Percentiles rank a stretch among this genome's conserved stretches.
phyloP scores from a whole-genome alignment of 306 rosid species.

The Cucumis hystrix region DNA sequence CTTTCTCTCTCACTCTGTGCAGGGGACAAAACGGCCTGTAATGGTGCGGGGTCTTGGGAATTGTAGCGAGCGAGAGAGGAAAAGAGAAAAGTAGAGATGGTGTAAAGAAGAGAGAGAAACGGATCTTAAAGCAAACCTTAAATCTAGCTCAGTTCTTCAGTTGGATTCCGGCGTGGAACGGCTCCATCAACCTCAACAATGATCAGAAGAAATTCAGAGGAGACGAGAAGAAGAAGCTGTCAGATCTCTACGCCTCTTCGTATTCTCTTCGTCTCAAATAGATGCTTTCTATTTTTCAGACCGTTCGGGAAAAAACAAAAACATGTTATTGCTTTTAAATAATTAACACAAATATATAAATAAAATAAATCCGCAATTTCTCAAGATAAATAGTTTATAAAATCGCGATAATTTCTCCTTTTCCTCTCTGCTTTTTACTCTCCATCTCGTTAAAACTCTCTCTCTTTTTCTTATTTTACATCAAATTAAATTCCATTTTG shows the following conservation, averaged over 20 bases:
- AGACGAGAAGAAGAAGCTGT: slow-evolving; percentile 15
- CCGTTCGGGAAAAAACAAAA: not conserved
- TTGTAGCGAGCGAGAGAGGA: slow-evolving; percentile 13
- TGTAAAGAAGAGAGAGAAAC: slow-evolving; percentile 4
- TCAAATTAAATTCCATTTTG: not conserved
- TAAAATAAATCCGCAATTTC: not conserved
- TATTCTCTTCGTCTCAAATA: not conserved
- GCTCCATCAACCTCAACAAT: slow-evolving; percentile 14
- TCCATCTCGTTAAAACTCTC: not conserved
- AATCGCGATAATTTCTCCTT: not conserved
- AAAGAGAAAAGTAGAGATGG: slow-evolving; percentile 1
- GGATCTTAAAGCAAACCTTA: slow-evolving; percentile 54
- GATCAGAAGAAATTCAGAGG: slow-evolving; percentile 11
- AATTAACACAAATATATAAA: too few relatives aligned
- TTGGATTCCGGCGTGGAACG: slow-evolving; percentile 42
- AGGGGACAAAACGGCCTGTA: slow-evolving; percentile 15
- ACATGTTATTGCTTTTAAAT: not conserved
- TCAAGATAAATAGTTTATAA: not conserved
- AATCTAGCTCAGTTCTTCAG: slow-evolving; percentile 20
- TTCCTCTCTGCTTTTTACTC: not conserved
- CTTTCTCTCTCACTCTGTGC: not conserved
- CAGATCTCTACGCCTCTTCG: slow-evolving; percentile 19
- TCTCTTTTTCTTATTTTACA: not conserved
- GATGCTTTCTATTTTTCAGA: not conserved
- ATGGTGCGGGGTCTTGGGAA: slow-evolving; percentile 37